These are phyloP conservation scores for Nicotiana rustica DNA, from an alignment of 305 asterid genomes.

Conservation along the genomic window DNA sequence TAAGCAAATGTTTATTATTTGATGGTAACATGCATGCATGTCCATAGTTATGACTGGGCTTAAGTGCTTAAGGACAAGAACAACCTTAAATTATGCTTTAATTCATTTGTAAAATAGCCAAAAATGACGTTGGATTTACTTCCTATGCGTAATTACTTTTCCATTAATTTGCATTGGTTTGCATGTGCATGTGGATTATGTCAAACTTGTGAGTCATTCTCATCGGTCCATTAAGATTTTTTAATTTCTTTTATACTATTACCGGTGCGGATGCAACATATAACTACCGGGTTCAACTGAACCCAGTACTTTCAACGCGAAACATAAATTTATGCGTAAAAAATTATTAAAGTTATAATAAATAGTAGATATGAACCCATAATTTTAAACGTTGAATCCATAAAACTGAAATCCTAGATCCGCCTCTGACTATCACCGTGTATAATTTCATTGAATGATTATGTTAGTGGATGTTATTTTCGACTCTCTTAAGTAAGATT, in stretches of 20 bases:
- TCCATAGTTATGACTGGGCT: background rate
- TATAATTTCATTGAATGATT: background rate
- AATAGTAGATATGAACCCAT: no score
- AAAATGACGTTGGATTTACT: constrained; percentile 2
- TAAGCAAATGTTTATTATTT: no score
- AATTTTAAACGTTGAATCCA: no score
- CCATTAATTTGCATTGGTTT: background rate
- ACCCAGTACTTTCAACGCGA: no score
- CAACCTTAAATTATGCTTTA: background rate
- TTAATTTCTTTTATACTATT: background rate
- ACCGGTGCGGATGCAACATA: no score
- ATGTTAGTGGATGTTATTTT: background rate
- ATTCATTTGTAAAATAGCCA: background rate
- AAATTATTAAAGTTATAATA: no score
- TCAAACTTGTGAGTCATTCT: background rate
- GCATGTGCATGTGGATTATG: background rate
- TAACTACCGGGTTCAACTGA: no score
- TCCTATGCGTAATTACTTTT: background rate
- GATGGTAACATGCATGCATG: background rate
- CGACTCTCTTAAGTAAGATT: background rate
- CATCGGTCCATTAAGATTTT: no score
- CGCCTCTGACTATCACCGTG: no score
- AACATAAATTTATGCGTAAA: no score
- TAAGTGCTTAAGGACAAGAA: background rate
- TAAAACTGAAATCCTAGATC: no score